Evolutionary conservation across 257 asterid species (phyloP).

Genomic region (Nicotiana sylvestris): DNA sequence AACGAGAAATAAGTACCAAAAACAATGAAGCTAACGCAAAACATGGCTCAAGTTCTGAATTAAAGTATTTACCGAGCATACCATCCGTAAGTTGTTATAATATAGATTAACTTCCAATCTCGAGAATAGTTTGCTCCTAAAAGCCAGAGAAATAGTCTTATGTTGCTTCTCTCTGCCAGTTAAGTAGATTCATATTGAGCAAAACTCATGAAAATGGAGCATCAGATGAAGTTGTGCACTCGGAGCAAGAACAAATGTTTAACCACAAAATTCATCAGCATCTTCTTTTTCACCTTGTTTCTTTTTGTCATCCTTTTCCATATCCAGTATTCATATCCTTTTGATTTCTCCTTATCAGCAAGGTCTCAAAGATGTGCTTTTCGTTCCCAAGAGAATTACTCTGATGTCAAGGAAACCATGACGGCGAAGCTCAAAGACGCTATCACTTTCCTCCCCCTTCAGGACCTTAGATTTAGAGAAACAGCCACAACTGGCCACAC

Average conservation of each 20-base stretch:
- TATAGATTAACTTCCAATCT: conserved; percentile 7
- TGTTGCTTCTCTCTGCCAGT: background rate
- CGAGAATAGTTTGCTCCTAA: conserved; percentile 2
- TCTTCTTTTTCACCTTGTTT: conserved; percentile 8
- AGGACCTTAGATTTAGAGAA: conserved; percentile 25
- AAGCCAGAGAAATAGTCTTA: background rate
- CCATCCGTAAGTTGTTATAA: background rate
- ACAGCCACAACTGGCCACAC: conserved; percentile 23
- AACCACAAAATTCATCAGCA: conserved; percentile 4
- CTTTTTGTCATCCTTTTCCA: conserved; percentile 13
- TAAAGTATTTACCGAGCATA: background rate
- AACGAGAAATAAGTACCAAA: background rate
- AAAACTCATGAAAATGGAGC: conserved; percentile 11
- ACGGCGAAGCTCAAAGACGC: conserved; percentile 21
- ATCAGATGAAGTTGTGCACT: background rate
- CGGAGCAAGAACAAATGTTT: conserved; percentile 14
- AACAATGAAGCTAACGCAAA: background rate
- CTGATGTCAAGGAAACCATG: background rate
- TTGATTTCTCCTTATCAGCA: background rate
- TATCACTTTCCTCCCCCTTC: conserved; percentile 30
- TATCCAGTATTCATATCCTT: conserved; percentile 7
- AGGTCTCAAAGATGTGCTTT: conserved; percentile 8
- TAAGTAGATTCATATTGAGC: background rate
- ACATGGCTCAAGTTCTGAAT: background rate
- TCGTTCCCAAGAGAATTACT: background rate